These are phyloP conservation scores for Arthrobotrys megalospora DNA, from an alignment of 2,329 filamentous ascomycete genomes.

Conservation along the genomic window DNA sequence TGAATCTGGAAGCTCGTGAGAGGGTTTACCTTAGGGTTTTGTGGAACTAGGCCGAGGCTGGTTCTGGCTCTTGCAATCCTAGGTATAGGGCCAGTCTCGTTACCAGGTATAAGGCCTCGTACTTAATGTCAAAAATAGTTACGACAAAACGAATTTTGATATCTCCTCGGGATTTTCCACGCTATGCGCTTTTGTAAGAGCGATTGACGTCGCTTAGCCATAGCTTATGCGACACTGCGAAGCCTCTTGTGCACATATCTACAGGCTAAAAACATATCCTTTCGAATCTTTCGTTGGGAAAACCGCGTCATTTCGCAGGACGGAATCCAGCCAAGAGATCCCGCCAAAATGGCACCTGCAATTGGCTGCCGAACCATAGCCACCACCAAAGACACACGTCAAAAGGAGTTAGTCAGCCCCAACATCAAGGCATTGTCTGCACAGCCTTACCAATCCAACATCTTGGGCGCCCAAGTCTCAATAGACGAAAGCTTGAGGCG, in stretches of 20 bases:
- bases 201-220: not conserved
- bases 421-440: constrained; percentile 36
- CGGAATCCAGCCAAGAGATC: constrained; percentile 4
- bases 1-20: constrained; percentile 17
- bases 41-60: not conserved
- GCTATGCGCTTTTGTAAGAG: constrained; percentile 2
- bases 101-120: too few species aligned
- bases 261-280: constrained; percentile 5
- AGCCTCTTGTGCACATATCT: constrained; percentile 18
- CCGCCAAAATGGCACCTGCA: constrained; percentile 43
- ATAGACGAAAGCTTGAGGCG: constrained; percentile 6
- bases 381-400: too few species aligned
- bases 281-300: not conserved
- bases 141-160: not conserved
- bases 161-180: constrained; percentile 4
- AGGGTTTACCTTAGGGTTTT: constrained; percentile 12
- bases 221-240: constrained; percentile 11
- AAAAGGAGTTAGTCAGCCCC: constrained; percentile 21
- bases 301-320: constrained; percentile 25
- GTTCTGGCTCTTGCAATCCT: not conserved
- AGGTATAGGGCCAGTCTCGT: too few species aligned
- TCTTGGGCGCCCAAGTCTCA: constrained; percentile 13
- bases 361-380: constrained; percentile 28
- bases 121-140: not conserved
- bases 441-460: constrained; percentile 31